These are phyloP conservation scores for Diutina ranongensis DNA, from an alignment of 1,139 yeast species.

Conservation along the genomic window DNA sequence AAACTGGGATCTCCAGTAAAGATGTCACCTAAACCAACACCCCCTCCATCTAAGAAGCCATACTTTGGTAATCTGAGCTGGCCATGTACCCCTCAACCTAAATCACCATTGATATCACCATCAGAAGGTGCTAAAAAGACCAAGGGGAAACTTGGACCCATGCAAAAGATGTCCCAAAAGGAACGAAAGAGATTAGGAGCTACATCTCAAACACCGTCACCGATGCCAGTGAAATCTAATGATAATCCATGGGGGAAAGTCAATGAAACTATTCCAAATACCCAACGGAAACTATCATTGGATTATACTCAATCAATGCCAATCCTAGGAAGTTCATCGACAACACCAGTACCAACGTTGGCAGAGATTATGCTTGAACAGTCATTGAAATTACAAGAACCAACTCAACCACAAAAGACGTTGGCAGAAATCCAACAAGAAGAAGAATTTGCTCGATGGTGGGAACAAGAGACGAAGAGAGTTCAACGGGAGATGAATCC, in stretches of 20 bases:
- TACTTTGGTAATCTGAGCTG: no score
- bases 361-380: slow-evolving; percentile 36
- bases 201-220: not conserved
- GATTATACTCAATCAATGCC: slow-evolving; percentile 4
- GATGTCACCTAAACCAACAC: no score
- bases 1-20: no score
- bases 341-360: slow-evolving; percentile 15
- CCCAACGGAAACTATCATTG: not conserved
- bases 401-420: slow-evolving; percentile 23
- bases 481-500: slow-evolving; percentile 28
- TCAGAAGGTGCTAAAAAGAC: not conserved
- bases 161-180: slow-evolving; percentile 35
- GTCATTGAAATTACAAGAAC: slow-evolving; percentile 29
- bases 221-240: not conserved
- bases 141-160: slow-evolving; percentile 22
- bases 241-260: not conserved
- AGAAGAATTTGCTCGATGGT: slow-evolving; percentile 73
- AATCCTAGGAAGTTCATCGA: not conserved
- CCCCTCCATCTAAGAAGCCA: no score
- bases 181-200: slow-evolving; percentile 29
- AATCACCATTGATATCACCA: no score
- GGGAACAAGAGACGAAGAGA: slow-evolving; percentile 58
- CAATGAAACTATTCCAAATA: not conserved
- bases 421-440: slow-evolving; percentile 66
- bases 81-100: no score